phyloP scores from a whole-genome alignment of 768 basidiomycete genomes.

The Pholiota conissans region DNA sequence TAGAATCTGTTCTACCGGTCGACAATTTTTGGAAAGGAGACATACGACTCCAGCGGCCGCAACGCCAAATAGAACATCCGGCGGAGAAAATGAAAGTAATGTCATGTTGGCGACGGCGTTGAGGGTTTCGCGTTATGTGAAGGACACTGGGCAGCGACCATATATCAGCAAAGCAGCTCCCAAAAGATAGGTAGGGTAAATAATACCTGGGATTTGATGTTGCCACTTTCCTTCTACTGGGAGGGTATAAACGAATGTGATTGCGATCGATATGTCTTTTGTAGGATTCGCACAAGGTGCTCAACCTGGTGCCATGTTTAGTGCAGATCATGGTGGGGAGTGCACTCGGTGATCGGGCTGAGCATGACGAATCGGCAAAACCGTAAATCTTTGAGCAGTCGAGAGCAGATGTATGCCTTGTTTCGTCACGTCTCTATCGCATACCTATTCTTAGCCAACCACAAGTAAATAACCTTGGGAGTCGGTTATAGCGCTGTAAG shows the following conservation, averaged over 20 bases:
- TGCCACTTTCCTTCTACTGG: neutral
- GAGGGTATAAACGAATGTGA: neutral
- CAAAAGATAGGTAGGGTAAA: neutral
- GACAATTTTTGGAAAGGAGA: neutral
- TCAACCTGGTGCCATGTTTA: neutral
- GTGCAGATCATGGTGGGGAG: neutral
- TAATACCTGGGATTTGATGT: neutral
- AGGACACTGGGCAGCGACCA: neutral
- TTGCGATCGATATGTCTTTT: neutral
- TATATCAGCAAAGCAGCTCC: neutral
- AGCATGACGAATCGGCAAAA: neutral
- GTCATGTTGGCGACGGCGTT: conserved; percentile 2
- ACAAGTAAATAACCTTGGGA: neutral
- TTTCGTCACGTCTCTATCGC: neutral
- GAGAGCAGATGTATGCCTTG: neutral
- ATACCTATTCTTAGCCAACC: neutral
- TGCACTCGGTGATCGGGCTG: neutral
- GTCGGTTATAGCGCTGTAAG: too few relatives aligned
- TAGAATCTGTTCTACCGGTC: neutral
- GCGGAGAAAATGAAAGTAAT: conserved; percentile 1
- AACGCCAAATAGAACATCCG: conserved; percentile 9
- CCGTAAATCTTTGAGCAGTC: neutral
- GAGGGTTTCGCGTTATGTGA: neutral
- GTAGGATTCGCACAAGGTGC: neutral
- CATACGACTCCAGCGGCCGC: conserved; percentile 15